Conservation (phyloP, 768 basidiomycete genomes). For the Mycena albidolilacea region DNA sequence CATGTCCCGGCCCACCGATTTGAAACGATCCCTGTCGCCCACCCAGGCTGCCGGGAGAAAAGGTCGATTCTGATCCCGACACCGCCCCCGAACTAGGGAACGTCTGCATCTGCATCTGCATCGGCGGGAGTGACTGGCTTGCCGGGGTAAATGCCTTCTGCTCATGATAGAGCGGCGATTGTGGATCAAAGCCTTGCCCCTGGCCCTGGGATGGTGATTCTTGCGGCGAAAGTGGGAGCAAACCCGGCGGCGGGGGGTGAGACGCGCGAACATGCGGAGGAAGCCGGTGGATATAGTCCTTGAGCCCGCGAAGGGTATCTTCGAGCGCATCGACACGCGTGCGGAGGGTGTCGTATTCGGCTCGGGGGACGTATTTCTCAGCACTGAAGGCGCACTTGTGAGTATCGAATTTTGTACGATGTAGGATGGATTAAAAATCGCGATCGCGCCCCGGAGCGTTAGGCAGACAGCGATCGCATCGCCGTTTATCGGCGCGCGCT, state of each 20-base stretch:
- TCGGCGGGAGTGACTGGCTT: too few relatives aligned
- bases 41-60: too few relatives aligned
- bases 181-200: background rate
- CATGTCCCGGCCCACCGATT: background rate
- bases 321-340: constrained; percentile 75
- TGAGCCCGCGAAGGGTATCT: constrained; percentile 56
- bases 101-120: background rate
- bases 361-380: constrained; percentile 86
- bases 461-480: too few relatives aligned
- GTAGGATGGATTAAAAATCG: background rate
- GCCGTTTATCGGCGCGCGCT: too few relatives aligned
- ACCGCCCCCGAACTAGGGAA: background rate
- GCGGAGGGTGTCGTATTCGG: constrained; percentile 85
- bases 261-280: background rate
- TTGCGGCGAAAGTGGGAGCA: too few relatives aligned
- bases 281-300: constrained; percentile 49
- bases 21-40: too few relatives aligned
- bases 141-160: background rate
- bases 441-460: too few relatives aligned
- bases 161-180: background rate
- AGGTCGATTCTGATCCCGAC: too few relatives aligned
- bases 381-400: constrained; percentile 49
- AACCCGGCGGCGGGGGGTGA: background rate
- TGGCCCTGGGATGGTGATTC: background rate
- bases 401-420: background rate